Evolutionary conservation across 768 basidiomycete genomes (phyloP), one percentile per base, ranked within the genome.

Genomic region (Myochromella boudieri): DNA sequence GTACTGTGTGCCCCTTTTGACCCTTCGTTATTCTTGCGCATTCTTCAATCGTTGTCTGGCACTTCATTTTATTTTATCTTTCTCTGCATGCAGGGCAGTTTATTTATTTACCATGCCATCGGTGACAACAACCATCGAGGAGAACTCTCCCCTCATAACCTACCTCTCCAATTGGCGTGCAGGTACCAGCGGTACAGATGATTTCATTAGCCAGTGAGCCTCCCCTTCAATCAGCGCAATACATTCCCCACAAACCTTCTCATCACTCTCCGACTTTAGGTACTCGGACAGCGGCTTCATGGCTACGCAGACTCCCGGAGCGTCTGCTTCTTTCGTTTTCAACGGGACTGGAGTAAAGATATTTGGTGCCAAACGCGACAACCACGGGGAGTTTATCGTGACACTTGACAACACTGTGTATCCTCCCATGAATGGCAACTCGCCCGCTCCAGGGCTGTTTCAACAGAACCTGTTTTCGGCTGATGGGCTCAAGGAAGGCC

Each of bases 301-400:
- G 49, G 60, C 49, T 4, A 74, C 76, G 4, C 58, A 65, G n/a
- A 56, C 25, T 6, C 21, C 24, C 4, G 58, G 62, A 7, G 73
- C 72, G 5, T 52, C 49, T 20, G 68, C 63, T 4, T 66, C 64
- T 0, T 71, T 80, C 52, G 47, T 56, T 20, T 81, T 80, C 64
- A 74, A 74, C 33, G 80, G 80, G 12, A 77, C 70, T 9, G 69
- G 65, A 4, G 57, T 81, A 15, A 68, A 70, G 61, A 57, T 81
- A 8, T 81, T 69, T 46, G 81, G 81, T 6, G 70, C 77, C 2
- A 74, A 75, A 43, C 67, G 78, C 18, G 31, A 45, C 5, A 76
- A 77, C 43, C 75, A 79, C 53, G 77, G 80, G 0, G 53, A 43
- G 9, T 82, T 69, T 52, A 61, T 63, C 25, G 67, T 80, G 32